Percentiles rank a stretch among this genome's conserved stretches.
These are phyloP conservation scores for Beauveria sp. DNA, from an alignment of 2,329 filamentous ascomycete species.

Conservation along the genomic window DNA sequence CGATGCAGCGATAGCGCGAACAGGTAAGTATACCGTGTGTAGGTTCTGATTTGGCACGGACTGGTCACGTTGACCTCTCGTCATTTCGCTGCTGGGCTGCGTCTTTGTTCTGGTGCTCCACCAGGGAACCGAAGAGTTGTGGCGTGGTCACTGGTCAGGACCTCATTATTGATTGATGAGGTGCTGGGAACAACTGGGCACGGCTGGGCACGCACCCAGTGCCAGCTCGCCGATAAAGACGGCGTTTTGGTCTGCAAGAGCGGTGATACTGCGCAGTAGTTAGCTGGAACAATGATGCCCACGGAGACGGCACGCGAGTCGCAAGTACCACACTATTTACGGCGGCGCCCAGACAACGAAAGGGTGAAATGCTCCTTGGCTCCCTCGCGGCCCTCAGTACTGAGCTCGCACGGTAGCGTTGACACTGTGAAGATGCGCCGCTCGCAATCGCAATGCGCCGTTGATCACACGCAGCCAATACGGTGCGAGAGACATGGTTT, in stretches of 20 bases:
- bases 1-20: neutral
- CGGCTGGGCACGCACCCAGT: neutral
- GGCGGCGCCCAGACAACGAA: neutral
- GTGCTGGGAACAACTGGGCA: neutral
- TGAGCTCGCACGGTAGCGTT: neutral
- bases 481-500: slow-evolving; percentile 8
- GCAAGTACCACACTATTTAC: neutral
- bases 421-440: neutral
- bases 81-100: slow-evolving; percentile 11
- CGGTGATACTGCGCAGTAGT: neutral
- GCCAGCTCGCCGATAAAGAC: neutral
- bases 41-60: neutral
- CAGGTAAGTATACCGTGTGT: slow-evolving; percentile 2
- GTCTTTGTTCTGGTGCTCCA: neutral
- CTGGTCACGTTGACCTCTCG: slow-evolving; percentile 12
- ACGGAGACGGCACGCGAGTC: neutral
- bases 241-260: too few species aligned
- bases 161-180: neutral
- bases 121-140: neutral
- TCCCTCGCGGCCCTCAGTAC: neutral
- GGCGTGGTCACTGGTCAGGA: neutral
- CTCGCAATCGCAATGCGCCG: slow-evolving; percentile 7
- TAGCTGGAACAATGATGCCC: slow-evolving; percentile 1
- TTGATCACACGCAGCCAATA: slow-evolving; percentile 4
- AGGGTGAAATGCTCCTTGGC: neutral